Conservation (phyloP, 306 rosid species). For the Canavalia ensiformis region DNA sequence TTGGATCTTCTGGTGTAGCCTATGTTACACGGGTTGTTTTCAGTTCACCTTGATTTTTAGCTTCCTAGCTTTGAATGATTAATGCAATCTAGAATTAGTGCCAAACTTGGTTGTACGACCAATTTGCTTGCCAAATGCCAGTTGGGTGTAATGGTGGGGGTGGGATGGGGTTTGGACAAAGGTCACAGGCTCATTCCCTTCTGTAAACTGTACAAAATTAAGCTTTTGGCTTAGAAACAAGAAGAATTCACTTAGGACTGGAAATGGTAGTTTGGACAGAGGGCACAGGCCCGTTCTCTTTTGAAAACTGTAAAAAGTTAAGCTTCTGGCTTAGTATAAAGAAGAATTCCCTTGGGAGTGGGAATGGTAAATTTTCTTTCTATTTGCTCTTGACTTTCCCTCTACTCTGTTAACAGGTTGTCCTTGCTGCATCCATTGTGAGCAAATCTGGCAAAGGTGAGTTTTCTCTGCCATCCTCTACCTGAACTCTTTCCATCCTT, state of each 20-base stretch:
- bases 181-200: background rate
- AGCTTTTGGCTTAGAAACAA: constrained; percentile 18
- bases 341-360: constrained; percentile 35
- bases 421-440: constrained; percentile 86
- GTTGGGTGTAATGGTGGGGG: background rate
- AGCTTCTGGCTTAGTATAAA: constrained; percentile 16
- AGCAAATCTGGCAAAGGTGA: constrained; percentile 98
- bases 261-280: background rate
- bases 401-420: constrained; percentile 64
- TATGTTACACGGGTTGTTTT: background rate
- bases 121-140: constrained; percentile 12
- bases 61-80: background rate
- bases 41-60: background rate
- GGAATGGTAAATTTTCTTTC: background rate
- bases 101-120: background rate
- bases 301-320: background rate
- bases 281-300: background rate
- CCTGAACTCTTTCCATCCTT: background rate
- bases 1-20: constrained; percentile 12
- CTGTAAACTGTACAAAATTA: background rate
- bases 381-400: constrained; percentile 1
- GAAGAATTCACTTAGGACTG: constrained; percentile 35
- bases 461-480: constrained; percentile 35
- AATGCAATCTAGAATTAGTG: background rate
- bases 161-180: constrained; percentile 1